Percentiles rank a stretch among this genome's conserved stretches.
Conservation (phyloP, 352 stramenopile genomes). For the Phytopythium helicoides region DNA sequence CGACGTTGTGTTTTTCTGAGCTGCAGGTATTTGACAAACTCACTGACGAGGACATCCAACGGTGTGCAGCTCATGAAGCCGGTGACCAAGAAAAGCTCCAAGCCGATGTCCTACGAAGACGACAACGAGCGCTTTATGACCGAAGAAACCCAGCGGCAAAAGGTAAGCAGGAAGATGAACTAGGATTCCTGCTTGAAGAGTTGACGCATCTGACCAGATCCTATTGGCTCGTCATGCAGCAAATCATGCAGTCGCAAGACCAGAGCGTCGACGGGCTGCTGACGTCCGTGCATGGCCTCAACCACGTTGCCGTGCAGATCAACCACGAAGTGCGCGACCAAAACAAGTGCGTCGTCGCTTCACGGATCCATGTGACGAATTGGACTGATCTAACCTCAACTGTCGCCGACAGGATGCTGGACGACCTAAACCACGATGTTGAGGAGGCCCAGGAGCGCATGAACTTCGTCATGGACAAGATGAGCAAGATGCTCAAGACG, state of each 20-base stretch:
- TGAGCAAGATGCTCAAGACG: constrained; percentile 76
- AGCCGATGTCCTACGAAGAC: constrained; percentile 11
- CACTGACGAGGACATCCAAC: not conserved
- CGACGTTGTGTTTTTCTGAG: not conserved
- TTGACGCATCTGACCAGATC: not conserved
- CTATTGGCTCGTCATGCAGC: constrained; percentile 16
- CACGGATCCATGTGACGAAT: not conserved
- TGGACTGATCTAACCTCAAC: too few species aligned
- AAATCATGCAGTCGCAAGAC: constrained; percentile 75
- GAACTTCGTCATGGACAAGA: constrained; percentile 80
- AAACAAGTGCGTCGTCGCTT: constrained; percentile 50
- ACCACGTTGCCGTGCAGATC: constrained; percentile 70
- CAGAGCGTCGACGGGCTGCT: constrained; percentile 53
- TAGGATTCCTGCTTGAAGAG: not conserved
- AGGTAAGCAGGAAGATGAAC: constrained; percentile 18
- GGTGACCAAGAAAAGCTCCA: constrained; percentile 13
- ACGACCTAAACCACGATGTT: constrained; percentile 68
- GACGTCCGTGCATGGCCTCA: constrained; percentile 49
- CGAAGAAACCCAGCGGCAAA: constrained; percentile 55
- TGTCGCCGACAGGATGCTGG: constrained; percentile 58
- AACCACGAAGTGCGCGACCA: constrained; percentile 67
- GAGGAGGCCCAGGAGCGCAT: constrained; percentile 76
- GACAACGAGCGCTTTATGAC: constrained; percentile 56
- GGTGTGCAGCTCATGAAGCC: constrained; percentile 45
- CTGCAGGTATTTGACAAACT: too few species aligned